Conservation (phyloP, 345 rosid species). For the Heritiera fomes region DNA sequence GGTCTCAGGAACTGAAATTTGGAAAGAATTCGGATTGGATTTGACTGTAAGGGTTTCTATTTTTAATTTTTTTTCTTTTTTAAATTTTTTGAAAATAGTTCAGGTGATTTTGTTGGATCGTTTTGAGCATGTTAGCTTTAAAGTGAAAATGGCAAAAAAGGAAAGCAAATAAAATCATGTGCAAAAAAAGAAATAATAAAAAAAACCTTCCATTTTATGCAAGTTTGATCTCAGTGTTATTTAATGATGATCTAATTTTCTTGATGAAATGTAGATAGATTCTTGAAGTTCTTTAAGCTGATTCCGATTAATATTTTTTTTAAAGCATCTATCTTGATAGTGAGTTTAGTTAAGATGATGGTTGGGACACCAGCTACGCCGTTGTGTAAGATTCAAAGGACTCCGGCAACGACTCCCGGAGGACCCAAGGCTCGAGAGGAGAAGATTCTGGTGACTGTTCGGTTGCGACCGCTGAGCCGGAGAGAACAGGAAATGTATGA, state of each 20-base stretch:
- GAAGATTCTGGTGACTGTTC: slow-evolving; percentile 82
- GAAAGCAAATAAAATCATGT: neutral
- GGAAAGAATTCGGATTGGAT: neutral
- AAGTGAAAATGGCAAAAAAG: neutral
- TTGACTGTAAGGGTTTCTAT: neutral
- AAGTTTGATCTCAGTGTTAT: neutral
- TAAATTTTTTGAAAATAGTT: neutral
- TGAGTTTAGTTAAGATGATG: slow-evolving; percentile 38
- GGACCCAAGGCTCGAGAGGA: slow-evolving; percentile 68
- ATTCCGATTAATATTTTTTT: neutral
- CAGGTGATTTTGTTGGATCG: neutral
- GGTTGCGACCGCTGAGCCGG: slow-evolving; percentile 78
- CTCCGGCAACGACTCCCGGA: slow-evolving; percentile 58
- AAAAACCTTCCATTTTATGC: neutral
- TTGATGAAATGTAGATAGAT: neutral
- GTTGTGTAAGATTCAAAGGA: slow-evolving; percentile 48
- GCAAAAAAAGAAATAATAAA: neutral
- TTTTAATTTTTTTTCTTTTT: neutral
- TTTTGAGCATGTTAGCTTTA: neutral
- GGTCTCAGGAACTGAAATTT: slow-evolving; percentile 8
- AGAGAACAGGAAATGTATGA: slow-evolving; percentile 86
- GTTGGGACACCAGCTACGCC: slow-evolving; percentile 75
- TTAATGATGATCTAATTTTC: neutral
- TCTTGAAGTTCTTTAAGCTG: slow-evolving; percentile 19
- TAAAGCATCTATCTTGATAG: neutral